Evolutionary conservation across 2,329 filamentous ascomycete genomes (phyloP), one percentile per base, ranked within the genome.

Genomic region (Fusarium irregulare): DNA sequence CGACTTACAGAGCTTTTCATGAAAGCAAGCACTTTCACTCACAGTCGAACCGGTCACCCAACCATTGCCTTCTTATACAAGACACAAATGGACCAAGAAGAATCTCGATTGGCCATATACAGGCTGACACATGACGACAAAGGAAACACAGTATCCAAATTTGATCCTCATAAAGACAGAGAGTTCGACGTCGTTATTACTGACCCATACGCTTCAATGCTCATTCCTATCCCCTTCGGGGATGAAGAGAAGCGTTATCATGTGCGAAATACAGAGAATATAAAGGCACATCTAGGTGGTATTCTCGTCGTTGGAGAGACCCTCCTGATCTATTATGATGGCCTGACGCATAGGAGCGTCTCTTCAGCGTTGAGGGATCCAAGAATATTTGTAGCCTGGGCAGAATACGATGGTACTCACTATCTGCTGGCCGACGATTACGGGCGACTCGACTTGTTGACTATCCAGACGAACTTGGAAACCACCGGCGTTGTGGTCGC

Each of bases 391-490:
- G 91, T 96, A n/a, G 90, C 93, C 4, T 99, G 95, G 94, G 92
- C 92, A 67, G 89, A 91, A 74, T 90, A 96, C 54, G 93, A 98
- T 75, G 88, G 89, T 25, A 90, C 91, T 41, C 87, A 91, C 74
- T 98, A 94, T 82, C 84, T 98, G n/a, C 82, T 99, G 4, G 94
- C 92, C 3, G 96, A 99, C 77, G 94, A 98, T 73, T 98, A 96
- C 76, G 95, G 96, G 18, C 88, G 87, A 51, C 80, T 99, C 25
- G 94, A 95, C 76, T 83, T 98, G n/a, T 83, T 99, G 40, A 93
- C 93, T 77, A 88, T 99, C 14, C 80, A 92, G 16, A 85, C 93
- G 4, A 83, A 86, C 12, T 83, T 97, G 11, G 82, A 92, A 21
- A 82, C 92, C 6, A 84, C 87, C 6, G 85, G 88, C 6, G 87